Base-by-base conservation (phyloP, 345 rosid species). In the Hypericum androsaemum region DNA sequence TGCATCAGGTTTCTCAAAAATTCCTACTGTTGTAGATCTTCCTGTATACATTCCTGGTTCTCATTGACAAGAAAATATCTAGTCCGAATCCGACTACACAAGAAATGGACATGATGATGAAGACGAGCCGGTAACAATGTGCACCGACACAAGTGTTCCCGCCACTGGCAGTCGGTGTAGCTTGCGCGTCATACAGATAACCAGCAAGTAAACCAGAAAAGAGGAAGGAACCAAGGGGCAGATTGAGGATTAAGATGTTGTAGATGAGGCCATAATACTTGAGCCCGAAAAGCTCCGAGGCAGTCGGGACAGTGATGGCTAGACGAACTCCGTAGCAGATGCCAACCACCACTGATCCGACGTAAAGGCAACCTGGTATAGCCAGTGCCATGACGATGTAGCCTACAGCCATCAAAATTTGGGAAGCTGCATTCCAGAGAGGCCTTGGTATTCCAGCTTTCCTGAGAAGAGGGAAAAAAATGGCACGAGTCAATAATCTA, bases 211-310 rank as follows among this genome's bases (percentile, higher is more conserved):
- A 69, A 55, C 98, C 95, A 0, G 96, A 92, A 62, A 92, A 92
- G 59, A 84, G 94, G 66, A 88, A 80, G 44, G 96, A 92, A 13
- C 98, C 98, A 0, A 92, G 83, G 5, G 96, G 96, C 11, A 90
- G 84, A 70, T 87, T 90, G 71, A 90, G 98, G 57, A 87, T 76
- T 48, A 90, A 59, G 39, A 88, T 64, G 72, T 92, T 92, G 78
- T 90, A 88, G 53, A 88, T 64, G 12, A 92, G 80, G 37, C 98
- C 96, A 0, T 84, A 90, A 63, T 79, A 77, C 63, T 84, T 90
- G 37, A 90, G 92, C 44, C 98, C 98, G 39, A 90, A 90, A 39
- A 90, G 89, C 67, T 90, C 98, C 0, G 98, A 90, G 22, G 98
- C 95, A 2, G 85, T 70, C 0, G 96, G 95, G 44, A 90, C 96